Percentiles rank a stretch among this genome's conserved stretches.
Conservation (phyloP, 1,284 basidiomycete genomes). For the Melampsora abietis-canadensis region DNA sequence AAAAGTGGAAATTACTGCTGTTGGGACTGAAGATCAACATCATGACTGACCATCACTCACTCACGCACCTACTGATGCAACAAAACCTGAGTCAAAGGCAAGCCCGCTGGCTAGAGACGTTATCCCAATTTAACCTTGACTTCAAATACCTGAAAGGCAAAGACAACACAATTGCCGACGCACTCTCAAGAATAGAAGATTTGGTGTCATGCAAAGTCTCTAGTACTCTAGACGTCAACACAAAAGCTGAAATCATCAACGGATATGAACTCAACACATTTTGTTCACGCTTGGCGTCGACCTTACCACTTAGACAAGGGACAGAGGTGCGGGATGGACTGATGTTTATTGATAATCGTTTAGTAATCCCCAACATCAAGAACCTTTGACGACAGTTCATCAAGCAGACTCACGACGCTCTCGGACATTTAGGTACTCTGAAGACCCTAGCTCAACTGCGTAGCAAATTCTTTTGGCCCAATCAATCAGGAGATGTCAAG, state of each 20-base stretch:
- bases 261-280: slow-evolving; percentile 4
- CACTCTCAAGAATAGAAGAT: slow-evolving; percentile 21
- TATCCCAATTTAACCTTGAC: background rate
- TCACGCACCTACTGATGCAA: slow-evolving; percentile 48
- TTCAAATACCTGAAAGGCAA: slow-evolving; percentile 11
- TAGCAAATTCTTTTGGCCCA: slow-evolving; percentile 8
- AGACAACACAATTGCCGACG: slow-evolving; percentile 9
- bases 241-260: background rate
- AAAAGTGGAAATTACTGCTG: slow-evolving; percentile 41
- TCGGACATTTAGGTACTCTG: background rate
- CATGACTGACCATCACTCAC: slow-evolving; percentile 11
- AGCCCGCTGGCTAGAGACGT: background rate
- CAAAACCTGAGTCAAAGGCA: slow-evolving; percentile 10
- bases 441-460: background rate
- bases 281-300: background rate
- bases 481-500: background rate
- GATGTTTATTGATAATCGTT: background rate
- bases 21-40: slow-evolving; percentile 11
- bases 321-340: background rate
- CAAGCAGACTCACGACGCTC: background rate
- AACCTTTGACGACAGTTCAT: background rate
- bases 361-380: background rate
- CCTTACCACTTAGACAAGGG: background rate
- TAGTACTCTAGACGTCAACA: no score
- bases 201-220: background rate